Percentiles rank a stretch among this genome's conserved stretches.
Conservation (phyloP, 345 rosid species). For the Bruguiera sexangula region DNA sequence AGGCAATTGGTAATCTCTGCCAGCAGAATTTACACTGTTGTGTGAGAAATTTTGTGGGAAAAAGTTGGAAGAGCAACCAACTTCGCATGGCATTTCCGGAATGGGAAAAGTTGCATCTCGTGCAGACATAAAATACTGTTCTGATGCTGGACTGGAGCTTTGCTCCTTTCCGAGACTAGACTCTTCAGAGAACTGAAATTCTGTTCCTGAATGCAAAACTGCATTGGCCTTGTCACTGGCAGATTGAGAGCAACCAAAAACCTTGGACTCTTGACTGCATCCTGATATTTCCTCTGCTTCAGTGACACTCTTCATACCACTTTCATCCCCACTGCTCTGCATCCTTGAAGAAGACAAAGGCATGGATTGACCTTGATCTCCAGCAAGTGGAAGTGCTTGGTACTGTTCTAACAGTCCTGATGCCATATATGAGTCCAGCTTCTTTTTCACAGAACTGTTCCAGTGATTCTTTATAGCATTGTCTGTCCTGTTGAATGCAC, state of each 20-base stretch:
- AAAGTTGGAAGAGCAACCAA: slow-evolving; percentile 46
- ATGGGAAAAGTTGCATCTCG: slow-evolving; percentile 48
- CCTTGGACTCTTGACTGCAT: slow-evolving; percentile 76
- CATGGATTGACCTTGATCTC: slow-evolving; percentile 49
- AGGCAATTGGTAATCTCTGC: slow-evolving; percentile 43
- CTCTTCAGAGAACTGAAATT: slow-evolving; percentile 45
- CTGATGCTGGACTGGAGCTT: slow-evolving; percentile 45
- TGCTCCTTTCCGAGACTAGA: slow-evolving; percentile 44
- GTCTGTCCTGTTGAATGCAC: slow-evolving; percentile 77
- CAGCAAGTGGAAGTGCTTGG: slow-evolving; percentile 56
- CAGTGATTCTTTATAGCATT: slow-evolving; percentile 97
- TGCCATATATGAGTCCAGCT: slow-evolving; percentile 81
- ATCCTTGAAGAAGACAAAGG: slow-evolving; percentile 56
- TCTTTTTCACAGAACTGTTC: slow-evolving; percentile 99
- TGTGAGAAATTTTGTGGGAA: slow-evolving; percentile 36
- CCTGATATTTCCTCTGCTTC: slow-evolving; percentile 82
- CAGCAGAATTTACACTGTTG: slow-evolving; percentile 35
- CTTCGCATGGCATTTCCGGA: slow-evolving; percentile 57
- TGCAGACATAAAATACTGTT: slow-evolving; percentile 45
- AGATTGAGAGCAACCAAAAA: slow-evolving; percentile 59
- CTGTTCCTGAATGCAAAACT: slow-evolving; percentile 40
- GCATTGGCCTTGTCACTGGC: slow-evolving; percentile 47
- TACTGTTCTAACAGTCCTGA: slow-evolving; percentile 84
- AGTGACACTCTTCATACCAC: slow-evolving; percentile 35
- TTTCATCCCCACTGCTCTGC: slow-evolving; percentile 68